Percentiles rank a stretch among this genome's conserved stretches.
Evolutionary conservation across 441 rosid genomes (phyloP).

Genomic region (Euphorbia celastroides): DNA sequence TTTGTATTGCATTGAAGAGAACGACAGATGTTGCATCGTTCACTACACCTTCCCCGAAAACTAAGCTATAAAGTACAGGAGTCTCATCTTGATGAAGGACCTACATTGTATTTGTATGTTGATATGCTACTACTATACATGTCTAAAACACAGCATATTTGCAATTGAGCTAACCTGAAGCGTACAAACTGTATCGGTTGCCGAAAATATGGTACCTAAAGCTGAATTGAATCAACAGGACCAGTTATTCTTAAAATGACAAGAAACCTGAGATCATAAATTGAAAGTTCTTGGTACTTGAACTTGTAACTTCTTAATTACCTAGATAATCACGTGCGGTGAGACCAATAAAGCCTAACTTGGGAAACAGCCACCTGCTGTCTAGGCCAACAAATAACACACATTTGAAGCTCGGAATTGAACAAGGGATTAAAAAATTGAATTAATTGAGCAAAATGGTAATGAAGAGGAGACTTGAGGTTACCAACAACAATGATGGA

Average conservation of each 20-base stretch:
- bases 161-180: slow-evolving; percentile 56
- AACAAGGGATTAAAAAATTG: not conserved
- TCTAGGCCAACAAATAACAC: slow-evolving; percentile 38
- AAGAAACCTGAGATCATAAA: not conserved
- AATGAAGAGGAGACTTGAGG: not conserved
- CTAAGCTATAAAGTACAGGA: slow-evolving; percentile 77
- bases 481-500: slow-evolving; percentile 61
- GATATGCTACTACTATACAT: not conserved
- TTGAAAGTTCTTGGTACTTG: too few relatives aligned
- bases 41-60: slow-evolving; percentile 93
- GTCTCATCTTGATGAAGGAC: slow-evolving; percentile 92
- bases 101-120: slow-evolving; percentile 20
- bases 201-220: slow-evolving; percentile 79
- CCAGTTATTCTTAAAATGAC: not conserved
- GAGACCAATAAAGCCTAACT: slow-evolving; percentile 52
- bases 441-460: not conserved
- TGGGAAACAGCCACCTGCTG: slow-evolving; percentile 73
- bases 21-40: slow-evolving; percentile 90
- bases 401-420: not conserved
- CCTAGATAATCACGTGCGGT: slow-evolving; percentile 63
- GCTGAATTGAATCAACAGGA: slow-evolving; percentile 39
- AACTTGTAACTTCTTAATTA: too few relatives aligned
- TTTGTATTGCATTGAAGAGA: slow-evolving; percentile 76
- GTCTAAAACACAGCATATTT: not conserved
- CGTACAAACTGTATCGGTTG: slow-evolving; percentile 90